These are phyloP conservation scores for Amyloporia xantha DNA, from an alignment of 768 basidiomycete genomes.

Conservation along the genomic window DNA sequence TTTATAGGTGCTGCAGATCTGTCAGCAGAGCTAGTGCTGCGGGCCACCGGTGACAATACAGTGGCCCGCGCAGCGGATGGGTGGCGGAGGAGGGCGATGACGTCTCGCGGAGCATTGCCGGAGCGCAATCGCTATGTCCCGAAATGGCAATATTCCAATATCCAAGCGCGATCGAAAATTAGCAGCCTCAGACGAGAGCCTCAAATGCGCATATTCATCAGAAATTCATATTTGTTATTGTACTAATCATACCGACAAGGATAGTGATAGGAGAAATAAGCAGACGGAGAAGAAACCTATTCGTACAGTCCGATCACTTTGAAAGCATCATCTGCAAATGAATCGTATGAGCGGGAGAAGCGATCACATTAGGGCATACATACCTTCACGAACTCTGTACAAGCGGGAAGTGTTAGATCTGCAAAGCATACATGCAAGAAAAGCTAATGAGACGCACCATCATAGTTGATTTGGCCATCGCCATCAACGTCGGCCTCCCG, in stretches of 20 bases:
- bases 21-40: not conserved
- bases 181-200: too few relatives aligned
- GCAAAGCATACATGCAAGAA: slow-evolving; percentile 2
- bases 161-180: too few relatives aligned
- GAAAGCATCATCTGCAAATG: slow-evolving; percentile 62
- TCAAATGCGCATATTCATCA: too few relatives aligned
- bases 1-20: not conserved
- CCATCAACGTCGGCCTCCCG: slow-evolving; percentile 93
- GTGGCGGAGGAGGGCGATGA: not conserved
- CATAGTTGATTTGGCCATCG: slow-evolving; percentile 89
- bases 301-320: slow-evolving; percentile 38
- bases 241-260: slow-evolving; percentile 5
- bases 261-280: not conserved
- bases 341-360: slow-evolving; percentile 9
- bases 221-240: not conserved
- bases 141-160: not conserved
- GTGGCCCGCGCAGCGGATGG: too few relatives aligned
- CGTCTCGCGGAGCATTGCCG: not conserved
- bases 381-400: slow-evolving; percentile 72
- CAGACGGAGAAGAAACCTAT: not conserved
- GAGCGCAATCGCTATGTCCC: not conserved
- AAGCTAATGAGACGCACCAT: slow-evolving; percentile 39
- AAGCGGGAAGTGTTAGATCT: slow-evolving; percentile 2
- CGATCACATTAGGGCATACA: slow-evolving; percentile 2
- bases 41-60: not conserved